phyloP scores from a whole-genome alignment of 306 rosid genomes.

The Dryas drummondii region DNA sequence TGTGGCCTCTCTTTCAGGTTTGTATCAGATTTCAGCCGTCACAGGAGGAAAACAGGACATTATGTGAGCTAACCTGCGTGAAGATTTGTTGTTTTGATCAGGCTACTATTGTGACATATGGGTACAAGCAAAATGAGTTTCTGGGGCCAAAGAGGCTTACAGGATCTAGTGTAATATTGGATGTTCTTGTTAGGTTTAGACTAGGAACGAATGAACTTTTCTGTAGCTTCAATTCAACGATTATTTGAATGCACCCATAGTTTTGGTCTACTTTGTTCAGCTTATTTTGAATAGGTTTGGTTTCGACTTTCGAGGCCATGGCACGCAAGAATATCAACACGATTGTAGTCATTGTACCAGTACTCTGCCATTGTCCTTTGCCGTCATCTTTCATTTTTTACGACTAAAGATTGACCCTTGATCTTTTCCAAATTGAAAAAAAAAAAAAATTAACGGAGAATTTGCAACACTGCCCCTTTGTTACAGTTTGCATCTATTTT shows the following conservation, averaged over 20 bases:
- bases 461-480: no score
- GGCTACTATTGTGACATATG: constrained; percentile 21
- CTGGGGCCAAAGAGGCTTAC: constrained; percentile 30
- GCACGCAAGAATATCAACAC: no score
- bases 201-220: constrained; percentile 42
- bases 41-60: constrained; percentile 92
- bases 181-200: constrained; percentile 49
- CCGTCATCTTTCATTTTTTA: no score
- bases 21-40: constrained; percentile 92
- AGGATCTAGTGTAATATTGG: constrained; percentile 21
- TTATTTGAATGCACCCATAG: constrained; percentile 35
- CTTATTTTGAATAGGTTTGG: no score
- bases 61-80: constrained; percentile 48
- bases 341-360: no score
- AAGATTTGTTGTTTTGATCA: constrained; percentile 24
- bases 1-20: constrained; percentile 93
- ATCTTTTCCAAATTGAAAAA: no score
- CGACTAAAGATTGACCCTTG: no score
- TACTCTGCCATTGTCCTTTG: no score
- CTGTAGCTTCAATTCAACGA: constrained; percentile 39
- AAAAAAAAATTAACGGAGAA: no score
- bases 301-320: no score
- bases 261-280: background rate
- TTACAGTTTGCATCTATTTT: no score
- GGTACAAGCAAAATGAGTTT: constrained; percentile 38